A percentile compares a stretch with the other conserved stretches of the same genome.
phyloP scores from a whole-genome alignment of 768 basidiomycete genomes.

The Fibroporia radiculosa region DNA sequence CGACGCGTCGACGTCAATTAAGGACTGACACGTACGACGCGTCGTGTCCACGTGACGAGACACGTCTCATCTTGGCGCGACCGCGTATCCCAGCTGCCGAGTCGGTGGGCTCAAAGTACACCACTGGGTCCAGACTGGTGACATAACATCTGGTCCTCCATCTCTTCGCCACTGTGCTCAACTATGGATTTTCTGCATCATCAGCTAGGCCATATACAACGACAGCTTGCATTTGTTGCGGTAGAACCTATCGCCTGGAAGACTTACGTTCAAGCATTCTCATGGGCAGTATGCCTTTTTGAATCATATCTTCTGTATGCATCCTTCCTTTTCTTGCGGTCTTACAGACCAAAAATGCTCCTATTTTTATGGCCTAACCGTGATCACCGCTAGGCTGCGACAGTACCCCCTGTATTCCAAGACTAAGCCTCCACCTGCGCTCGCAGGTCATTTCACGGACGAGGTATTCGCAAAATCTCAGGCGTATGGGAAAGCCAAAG shows the following conservation, averaged over 20 bases:
- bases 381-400: slow-evolving; percentile 55
- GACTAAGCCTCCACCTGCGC: slow-evolving; percentile 57
- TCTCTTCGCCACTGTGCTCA: too few species aligned
- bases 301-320: slow-evolving; percentile 84
- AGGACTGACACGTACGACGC: too few species aligned
- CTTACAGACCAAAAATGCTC: too few species aligned
- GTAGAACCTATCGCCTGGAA: slow-evolving; percentile 76
- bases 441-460: slow-evolving; percentile 58
- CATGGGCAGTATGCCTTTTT: slow-evolving; percentile 74
- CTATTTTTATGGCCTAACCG: neutral
- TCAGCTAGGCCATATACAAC: slow-evolving; percentile 44
- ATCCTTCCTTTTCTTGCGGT: neutral
- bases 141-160: too few species aligned
- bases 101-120: too few species aligned
- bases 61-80: too few species aligned
- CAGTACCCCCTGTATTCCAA: slow-evolving; percentile 85
- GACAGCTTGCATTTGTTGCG: slow-evolving; percentile 61
- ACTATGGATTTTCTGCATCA: slow-evolving; percentile 18
- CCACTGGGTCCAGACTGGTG: too few species aligned
- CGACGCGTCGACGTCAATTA: too few species aligned
- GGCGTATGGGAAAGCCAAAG: slow-evolving; percentile 86
- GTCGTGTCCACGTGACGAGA: too few species aligned
- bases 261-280: slow-evolving; percentile 67
- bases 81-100: too few species aligned
- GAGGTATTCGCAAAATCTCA: slow-evolving; percentile 87